Base-by-base conservation (phyloP, 2,329 filamentous ascomycete species). In the Colletotrichum siamense region DNA sequence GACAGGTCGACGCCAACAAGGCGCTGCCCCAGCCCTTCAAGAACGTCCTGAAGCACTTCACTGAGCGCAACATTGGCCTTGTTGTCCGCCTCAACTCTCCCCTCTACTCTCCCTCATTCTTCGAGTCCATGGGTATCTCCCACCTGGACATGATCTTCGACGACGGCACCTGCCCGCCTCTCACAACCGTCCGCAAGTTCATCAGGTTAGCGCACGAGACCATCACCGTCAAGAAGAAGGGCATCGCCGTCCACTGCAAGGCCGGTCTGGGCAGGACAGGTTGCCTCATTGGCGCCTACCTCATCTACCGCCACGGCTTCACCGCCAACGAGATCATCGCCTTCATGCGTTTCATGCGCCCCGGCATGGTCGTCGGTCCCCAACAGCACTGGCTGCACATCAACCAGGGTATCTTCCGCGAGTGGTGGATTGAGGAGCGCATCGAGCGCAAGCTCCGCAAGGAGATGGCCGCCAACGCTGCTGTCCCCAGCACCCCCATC, bases 101-200 rank as follows among this genome's bases (percentile, higher is more conserved):
- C 79, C 91, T 99, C 9, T 99, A 99, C 89, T 98, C 95, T 1
- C 95, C 97, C 1, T 96, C 96, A n/a, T 98, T 96, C 88, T 99
- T 99, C 85, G 97, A 96, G 78, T 95, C 96, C 5, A 89, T 99
- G 69, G 96, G 96, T 34, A 99, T 99, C 82, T 94, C 96, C 81
- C 97, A 99, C 83, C 89, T 99, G 55, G 97, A 99, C 87, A 99
- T 99, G 97, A 99, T 99, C 82, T 99, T 99, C 82, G 97, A 99
- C 82, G 97, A 99, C 81, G 97, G 97, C 79, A 99, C 97, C 6
- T 99, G 97, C 84, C 97, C 97, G 26, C 93, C 95, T 3, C 88
- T 99, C 69, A 92, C 92, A 22, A 93, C 96, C n/a, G 97, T 99
- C 32, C 93, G 95, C 79, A 96, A 96, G 83, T 99, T 99, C 84